Conservation (phyloP, 2,329 filamentous ascomycete species). For the Penicillium sclerotiorum region DNA sequence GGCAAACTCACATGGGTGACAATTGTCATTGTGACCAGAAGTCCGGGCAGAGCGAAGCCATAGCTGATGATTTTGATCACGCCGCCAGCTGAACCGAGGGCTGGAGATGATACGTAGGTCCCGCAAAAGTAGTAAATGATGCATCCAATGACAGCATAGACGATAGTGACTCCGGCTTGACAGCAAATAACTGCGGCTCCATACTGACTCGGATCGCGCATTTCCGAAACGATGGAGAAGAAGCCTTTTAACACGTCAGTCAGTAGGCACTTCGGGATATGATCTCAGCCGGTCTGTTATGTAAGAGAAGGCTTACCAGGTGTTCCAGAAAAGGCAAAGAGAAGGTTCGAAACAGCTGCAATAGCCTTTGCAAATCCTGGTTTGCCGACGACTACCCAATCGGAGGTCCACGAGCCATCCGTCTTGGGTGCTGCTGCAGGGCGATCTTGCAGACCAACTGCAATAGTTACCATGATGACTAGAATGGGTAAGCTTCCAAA, state of each 20-base stretch:
- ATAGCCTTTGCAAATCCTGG: slow-evolving; percentile 32
- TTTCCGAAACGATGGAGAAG: slow-evolving; percentile 43
- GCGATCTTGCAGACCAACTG: slow-evolving; percentile 19
- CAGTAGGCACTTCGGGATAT: too few relatives aligned
- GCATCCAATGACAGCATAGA: slow-evolving; percentile 40
- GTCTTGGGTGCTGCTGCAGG: slow-evolving; percentile 14
- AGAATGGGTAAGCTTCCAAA: too few relatives aligned
- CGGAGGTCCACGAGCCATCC: slow-evolving; percentile 13
- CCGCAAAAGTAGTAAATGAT: slow-evolving; percentile 54
- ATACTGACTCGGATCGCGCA: slow-evolving; percentile 39
- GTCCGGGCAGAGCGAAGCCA: slow-evolving; percentile 39
- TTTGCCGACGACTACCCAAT: slow-evolving; percentile 21
- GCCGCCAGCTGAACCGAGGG: slow-evolving; percentile 50
- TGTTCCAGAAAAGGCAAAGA: slow-evolving; percentile 33
- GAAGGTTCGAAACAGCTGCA: slow-evolving; percentile 30
- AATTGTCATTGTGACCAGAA: slow-evolving; percentile 31
- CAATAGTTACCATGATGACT: slow-evolving; percentile 21
- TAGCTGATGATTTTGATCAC: slow-evolving; percentile 48
- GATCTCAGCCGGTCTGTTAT: too few relatives aligned
- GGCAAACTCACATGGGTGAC: slow-evolving; percentile 29
- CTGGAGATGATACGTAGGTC: slow-evolving; percentile 50
- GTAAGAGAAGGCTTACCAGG: too few relatives aligned
- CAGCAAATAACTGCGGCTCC: slow-evolving; percentile 34
- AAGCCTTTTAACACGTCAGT: too few relatives aligned
- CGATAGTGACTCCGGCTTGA: slow-evolving; percentile 35